These are phyloP conservation scores for Boletus sp. DNA, from an alignment of 768 basidiomycete genomes.

Conservation along the genomic window DNA sequence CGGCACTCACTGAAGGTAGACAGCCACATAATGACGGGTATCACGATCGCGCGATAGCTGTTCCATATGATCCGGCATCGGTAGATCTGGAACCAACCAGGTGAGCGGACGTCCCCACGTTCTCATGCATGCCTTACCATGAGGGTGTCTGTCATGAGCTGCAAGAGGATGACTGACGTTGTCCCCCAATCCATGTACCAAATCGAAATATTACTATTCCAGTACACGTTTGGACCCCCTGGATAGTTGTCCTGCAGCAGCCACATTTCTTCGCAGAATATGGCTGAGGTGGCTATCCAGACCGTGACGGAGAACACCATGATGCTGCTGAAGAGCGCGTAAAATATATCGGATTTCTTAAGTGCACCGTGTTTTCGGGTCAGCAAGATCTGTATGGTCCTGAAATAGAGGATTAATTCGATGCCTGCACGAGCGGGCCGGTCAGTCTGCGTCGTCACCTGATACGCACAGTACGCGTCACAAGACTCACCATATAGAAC, in stretches of 20 bases:
- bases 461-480: background rate
- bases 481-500: constrained; percentile 22
- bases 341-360: constrained; percentile 16
- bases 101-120: background rate
- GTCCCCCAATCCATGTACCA: constrained; percentile 29
- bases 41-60: constrained; percentile 1
- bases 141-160: constrained; percentile 35
- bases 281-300: constrained; percentile 17
- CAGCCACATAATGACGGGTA: constrained; percentile 23
- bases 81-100: constrained; percentile 33
- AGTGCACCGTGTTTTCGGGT: background rate
- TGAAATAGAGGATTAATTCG: constrained; percentile 23
- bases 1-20: constrained; percentile 15
- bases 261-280: constrained; percentile 36
- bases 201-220: constrained; percentile 16
- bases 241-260: constrained; percentile 30
- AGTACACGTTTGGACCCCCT: constrained; percentile 35
- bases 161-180: constrained; percentile 23
- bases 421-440: constrained; percentile 13
- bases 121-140: constrained; percentile 8
- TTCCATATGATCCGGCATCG: constrained; percentile 39
- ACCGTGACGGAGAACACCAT: constrained; percentile 31
- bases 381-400: constrained; percentile 13
- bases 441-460: background rate
- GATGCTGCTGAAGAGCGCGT: constrained; percentile 22